Base-by-base conservation (phyloP, 768 basidiomycete species). In the Nevesoporus exiguus region DNA sequence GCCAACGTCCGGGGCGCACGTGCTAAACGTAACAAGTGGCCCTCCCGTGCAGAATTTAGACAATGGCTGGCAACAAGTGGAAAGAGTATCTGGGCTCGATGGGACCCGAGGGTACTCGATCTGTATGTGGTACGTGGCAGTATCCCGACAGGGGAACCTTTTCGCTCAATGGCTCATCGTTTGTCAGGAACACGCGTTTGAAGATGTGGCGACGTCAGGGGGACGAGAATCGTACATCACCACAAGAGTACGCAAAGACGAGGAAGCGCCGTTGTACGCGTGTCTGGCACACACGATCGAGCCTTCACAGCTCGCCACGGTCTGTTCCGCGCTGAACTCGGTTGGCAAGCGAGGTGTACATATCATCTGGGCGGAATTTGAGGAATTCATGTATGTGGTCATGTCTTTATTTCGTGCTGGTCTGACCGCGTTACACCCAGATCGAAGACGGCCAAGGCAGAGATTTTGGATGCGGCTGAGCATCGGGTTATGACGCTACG, bases 1-100 rank as follows among this genome's bases (percentile, higher is more conserved):
- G 61, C 70, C 37, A 70, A 70, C 27, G 64, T 71, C 15, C 65
- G 65, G 3, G 68, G 64, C 4, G 66, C 65, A 6, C 57, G 53
- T 4, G 51, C 50, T 11, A 70, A 67, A 48, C 69, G 61, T 3
- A 66, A 70, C n/a, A 53, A 15, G 4, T 70, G 69, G 69, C 2
- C 49, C 5, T 62, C 61, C 14, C 70, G 66, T 2, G 47, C 60
- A 17, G 64, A 59, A 1, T 54, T 62, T 7, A 44, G 24, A 39
- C 56, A 37, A 0, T 71, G 67, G 67, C 46, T 68, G 6, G 1
- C 36, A 0, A 57, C 42, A 3, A 41, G 37, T 3, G 56, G 62
- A 3, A 62, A 50, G 47, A 60, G 48, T 5, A 42, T 60, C 11
- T 69, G 65, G 63, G 15, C 34, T 7, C 60, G 60, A 24, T 70